These are phyloP conservation scores for Nakataea oryzae DNA, from an alignment of 2,329 filamentous ascomycete genomes.

Conservation along the genomic window DNA sequence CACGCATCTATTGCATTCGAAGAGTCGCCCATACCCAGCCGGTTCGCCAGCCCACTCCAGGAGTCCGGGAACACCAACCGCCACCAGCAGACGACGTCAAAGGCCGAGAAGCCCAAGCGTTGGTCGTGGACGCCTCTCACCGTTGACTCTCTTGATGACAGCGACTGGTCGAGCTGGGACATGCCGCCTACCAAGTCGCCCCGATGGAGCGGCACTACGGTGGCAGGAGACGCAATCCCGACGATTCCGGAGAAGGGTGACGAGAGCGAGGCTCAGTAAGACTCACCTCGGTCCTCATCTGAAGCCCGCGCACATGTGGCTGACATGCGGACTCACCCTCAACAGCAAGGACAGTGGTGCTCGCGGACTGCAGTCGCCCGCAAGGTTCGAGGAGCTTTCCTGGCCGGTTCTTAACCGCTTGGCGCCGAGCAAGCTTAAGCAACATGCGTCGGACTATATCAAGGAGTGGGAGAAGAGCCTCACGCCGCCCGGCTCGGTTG, in stretches of 20 bases:
- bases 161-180: conserved; percentile 58
- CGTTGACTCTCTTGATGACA: conserved; percentile 47
- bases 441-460: conserved; percentile 77
- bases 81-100: conserved; percentile 18
- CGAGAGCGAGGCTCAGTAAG: conserved; percentile 39
- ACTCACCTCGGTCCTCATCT: conserved; percentile 4
- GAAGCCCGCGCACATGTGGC: background rate
- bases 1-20: conserved; percentile 33
- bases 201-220: conserved; percentile 54
- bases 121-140: conserved; percentile 51
- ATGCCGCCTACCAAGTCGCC: conserved; percentile 38
- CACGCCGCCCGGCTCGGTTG: conserved; percentile 31
- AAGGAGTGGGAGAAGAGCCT: conserved; percentile 83
- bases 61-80: background rate
- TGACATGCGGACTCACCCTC: background rate
- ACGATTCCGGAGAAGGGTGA: conserved; percentile 36
- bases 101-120: conserved; percentile 32
- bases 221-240: conserved; percentile 33
- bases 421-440: conserved; percentile 66
- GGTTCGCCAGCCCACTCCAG: conserved; percentile 14
- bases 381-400: conserved; percentile 43
- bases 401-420: conserved; percentile 61
- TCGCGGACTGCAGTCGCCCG: conserved; percentile 15
- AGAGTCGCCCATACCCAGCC: conserved; percentile 13
- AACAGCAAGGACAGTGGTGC: background rate